Evolutionary conservation across 192 early-diverging fungal species (phyloP), one percentile per base, ranked within the genome.

Genomic region (Coemansia sp.): DNA sequence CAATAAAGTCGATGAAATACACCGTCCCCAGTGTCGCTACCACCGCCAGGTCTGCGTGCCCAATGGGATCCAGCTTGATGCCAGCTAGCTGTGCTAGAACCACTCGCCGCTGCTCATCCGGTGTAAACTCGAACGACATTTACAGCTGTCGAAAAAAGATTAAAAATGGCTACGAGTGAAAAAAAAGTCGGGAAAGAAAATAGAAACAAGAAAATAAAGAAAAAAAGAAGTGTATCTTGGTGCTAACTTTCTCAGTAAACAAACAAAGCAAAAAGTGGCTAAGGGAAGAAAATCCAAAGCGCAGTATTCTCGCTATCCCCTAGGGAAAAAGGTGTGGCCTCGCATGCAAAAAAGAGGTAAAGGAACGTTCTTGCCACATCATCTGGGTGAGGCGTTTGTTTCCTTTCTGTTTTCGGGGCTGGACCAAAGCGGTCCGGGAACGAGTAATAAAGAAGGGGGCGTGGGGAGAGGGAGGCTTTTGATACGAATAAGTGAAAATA

Each of bases 121-220:
- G 39, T 0, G 66, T 79, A 29, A 69, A 55, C 18, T 60, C 62
- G 37, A 79, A 79, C 36, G 66, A 61, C 76, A 79, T 79, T 33
- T 50, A 50, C 46, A 50, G 17, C 39, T 9, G 2, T 8, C 14
- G 3, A 34, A 40, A 52, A 65, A 29, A 24, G 19, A 8, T 19
- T 21, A 43, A 41, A 7, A n/a, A 41, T n/a, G 36, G n/a, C n/a
- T n/a, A n/a, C n/a, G 39, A 17, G 39, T 7, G 42, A 8, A 53
- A 15, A 62, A 53, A 18, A 53, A 18, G 19, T 26, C 24, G 24
- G 24, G 21, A 11, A 50, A 10, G 26, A n/a, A 26, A 50, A 26
- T 50, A 14, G 26, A 26, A 24, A 2, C 26, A 19, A n/a, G 7
- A n/a, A 46, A 46, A 11, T 18, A 10, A 46, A 21, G 11, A 5